Percentiles rank a stretch among this genome's conserved stretches.
phyloP scores from a whole-genome alignment of 768 basidiomycete genomes.

The Bullera alba region DNA sequence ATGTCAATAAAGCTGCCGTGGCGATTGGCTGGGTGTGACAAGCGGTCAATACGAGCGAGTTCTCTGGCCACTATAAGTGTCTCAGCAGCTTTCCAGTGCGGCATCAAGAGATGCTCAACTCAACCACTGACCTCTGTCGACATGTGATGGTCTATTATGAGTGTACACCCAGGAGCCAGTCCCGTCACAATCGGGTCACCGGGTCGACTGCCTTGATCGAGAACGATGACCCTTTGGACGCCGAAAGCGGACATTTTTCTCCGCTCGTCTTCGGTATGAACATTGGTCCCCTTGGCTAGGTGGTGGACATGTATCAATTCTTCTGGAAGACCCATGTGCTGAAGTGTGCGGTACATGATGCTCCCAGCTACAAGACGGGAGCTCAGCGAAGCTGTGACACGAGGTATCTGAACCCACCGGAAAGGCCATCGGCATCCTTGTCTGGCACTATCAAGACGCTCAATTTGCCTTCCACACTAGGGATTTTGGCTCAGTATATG shows the following conservation, averaged over 20 bases:
- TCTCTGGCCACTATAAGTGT: slow-evolving; percentile 46
- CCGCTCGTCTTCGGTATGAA: slow-evolving; percentile 46
- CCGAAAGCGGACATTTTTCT: slow-evolving; percentile 34
- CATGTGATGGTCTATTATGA: slow-evolving; percentile 53
- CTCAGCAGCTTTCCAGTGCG: too few relatives aligned
- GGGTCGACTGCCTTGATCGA: slow-evolving; percentile 52
- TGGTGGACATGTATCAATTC: slow-evolving; percentile 47
- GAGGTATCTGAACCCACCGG: slow-evolving; percentile 23
- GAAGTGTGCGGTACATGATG: slow-evolving; percentile 48
- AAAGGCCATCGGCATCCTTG: slow-evolving; percentile 50
- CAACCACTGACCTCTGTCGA: slow-evolving; percentile 41
- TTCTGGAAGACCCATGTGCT: slow-evolving; percentile 45
- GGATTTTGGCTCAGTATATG: slow-evolving; percentile 14
- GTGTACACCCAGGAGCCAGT: slow-evolving; percentile 8
- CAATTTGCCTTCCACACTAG: too few relatives aligned
- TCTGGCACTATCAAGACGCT: slow-evolving; percentile 49
- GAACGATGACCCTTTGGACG: slow-evolving; percentile 46
- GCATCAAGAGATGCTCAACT: background rate
- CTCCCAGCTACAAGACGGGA: slow-evolving; percentile 35
- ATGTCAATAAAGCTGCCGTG: slow-evolving; percentile 51
- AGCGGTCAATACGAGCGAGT: slow-evolving; percentile 47
- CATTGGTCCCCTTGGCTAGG: slow-evolving; percentile 49
- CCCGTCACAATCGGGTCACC: slow-evolving; percentile 40
- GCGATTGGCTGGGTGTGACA: slow-evolving; percentile 49
- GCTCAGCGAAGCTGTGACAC: background rate